Evolutionary conservation across 2,329 filamentous ascomycete species (phyloP).

Genomic region (Bimuria novae-zelandiae): DNA sequence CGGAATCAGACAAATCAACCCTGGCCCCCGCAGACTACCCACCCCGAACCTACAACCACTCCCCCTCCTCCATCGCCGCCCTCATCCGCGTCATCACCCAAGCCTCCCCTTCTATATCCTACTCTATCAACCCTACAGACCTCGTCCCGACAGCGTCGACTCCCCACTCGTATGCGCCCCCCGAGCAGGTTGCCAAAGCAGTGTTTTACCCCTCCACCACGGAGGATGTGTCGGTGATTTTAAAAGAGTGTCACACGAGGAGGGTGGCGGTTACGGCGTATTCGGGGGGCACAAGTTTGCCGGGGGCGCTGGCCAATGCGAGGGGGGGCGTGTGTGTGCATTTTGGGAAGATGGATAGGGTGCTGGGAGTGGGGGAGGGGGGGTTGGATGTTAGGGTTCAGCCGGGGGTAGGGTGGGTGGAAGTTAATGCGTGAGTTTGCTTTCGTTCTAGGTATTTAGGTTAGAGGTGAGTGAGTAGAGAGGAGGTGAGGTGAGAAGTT

Average conservation of each 20-base stretch:
- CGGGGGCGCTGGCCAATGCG: constrained; percentile 83
- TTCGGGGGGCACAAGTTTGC: constrained; percentile 83
- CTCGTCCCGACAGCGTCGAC: constrained; percentile 28
- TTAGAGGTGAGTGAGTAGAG: constrained; percentile 33
- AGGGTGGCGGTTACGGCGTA: constrained; percentile 84
- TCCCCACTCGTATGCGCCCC: constrained; percentile 24
- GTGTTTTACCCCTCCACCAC: constrained; percentile 77
- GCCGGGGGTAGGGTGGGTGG: constrained; percentile 77
- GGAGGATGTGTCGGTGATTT: constrained; percentile 76
- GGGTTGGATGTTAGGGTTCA: constrained; percentile 60
- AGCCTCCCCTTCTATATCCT: constrained; percentile 9
- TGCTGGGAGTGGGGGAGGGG: constrained; percentile 73
- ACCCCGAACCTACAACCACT: constrained; percentile 20
- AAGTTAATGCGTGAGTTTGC: constrained; percentile 64
- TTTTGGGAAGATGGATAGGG: constrained; percentile 79
- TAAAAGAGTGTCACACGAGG: constrained; percentile 80
- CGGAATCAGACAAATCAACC: constrained; percentile 11
- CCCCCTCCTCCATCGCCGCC: constrained; percentile 9
- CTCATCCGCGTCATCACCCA: constrained; percentile 5
- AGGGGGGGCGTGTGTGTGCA: constrained; percentile 82
- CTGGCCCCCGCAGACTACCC: constrained; percentile 13
- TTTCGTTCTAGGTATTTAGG: too few species aligned
- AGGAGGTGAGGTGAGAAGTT: constrained; percentile 64
- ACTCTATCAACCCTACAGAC: constrained; percentile 14
- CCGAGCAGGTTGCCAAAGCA: constrained; percentile 51